These are phyloP conservation scores for Miscanthus lutarioriparius DNA, from an alignment of 176 grass and related monocot genomes.

Conservation along the genomic window DNA sequence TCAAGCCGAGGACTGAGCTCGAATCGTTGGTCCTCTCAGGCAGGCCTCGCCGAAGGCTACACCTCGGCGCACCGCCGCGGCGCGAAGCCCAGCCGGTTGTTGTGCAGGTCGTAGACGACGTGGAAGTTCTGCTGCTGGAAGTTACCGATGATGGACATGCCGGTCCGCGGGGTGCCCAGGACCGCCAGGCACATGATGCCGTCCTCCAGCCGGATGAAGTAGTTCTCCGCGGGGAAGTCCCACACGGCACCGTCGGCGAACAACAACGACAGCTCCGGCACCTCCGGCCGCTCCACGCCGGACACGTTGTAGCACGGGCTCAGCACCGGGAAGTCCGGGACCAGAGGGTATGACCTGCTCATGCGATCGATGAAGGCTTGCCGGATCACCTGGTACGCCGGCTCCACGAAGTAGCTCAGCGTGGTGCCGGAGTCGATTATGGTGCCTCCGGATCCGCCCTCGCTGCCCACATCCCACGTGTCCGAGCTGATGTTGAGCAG, in stretches of 20 bases:
- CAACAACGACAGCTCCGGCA: slow-evolving; percentile 66
- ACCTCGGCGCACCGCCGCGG: slow-evolving; percentile 77
- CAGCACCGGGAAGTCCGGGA: slow-evolving; percentile 67
- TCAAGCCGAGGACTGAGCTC: slow-evolving; percentile 12
- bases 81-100: slow-evolving; percentile 70
- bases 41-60: background rate
- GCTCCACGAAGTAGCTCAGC: slow-evolving; percentile 87
- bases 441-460: slow-evolving; percentile 73
- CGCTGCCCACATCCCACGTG: slow-evolving; percentile 46
- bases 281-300: slow-evolving; percentile 50
- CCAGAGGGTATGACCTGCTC: slow-evolving; percentile 42
- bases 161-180: slow-evolving; percentile 58
- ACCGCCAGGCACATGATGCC: slow-evolving; percentile 76
- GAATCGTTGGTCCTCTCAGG: background rate
- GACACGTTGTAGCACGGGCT: slow-evolving; percentile 92
- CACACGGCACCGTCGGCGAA: slow-evolving; percentile 80
- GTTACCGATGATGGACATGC: slow-evolving; percentile 80
- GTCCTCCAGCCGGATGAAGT: slow-evolving; percentile 84
- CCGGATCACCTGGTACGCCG: slow-evolving; percentile 66
- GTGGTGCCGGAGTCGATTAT: slow-evolving; percentile 97
- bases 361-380: slow-evolving; percentile 63
- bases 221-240: slow-evolving; percentile 89
- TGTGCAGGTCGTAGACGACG: slow-evolving; percentile 70
- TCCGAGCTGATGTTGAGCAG: slow-evolving; percentile 38
- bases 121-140: slow-evolving; percentile 99